Conservation (phyloP, 371 early-diverging fungal species). For the Rhizopus stolonifer region DNA sequence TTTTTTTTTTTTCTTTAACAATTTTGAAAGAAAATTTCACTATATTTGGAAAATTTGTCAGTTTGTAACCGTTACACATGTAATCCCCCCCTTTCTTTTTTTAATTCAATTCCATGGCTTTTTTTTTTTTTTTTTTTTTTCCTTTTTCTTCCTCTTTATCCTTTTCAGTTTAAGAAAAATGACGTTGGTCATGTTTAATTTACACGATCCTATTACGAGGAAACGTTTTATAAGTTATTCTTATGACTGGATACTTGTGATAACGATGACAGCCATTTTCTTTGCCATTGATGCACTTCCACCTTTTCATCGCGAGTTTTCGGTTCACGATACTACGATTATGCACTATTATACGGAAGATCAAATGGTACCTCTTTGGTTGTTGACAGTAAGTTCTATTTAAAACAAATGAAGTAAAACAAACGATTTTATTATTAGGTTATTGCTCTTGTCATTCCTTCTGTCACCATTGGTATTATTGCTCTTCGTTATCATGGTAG, state of each 20-base stretch:
- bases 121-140: neutral
- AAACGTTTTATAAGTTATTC: slow-evolving; percentile 52
- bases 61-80: no score
- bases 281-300: slow-evolving; percentile 50
- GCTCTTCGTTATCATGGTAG: slow-evolving; percentile 48
- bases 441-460: slow-evolving; percentile 53
- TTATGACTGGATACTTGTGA: slow-evolving; percentile 63
- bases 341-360: slow-evolving; percentile 56
- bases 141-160: no score
- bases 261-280: slow-evolving; percentile 53
- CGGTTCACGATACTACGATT: slow-evolving; percentile 60
- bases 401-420: neutral
- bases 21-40: no score
- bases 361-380: slow-evolving; percentile 54
- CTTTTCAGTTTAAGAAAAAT: no score
- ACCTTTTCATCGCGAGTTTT: slow-evolving; percentile 71
- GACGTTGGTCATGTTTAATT: neutral
- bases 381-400: slow-evolving; percentile 39
- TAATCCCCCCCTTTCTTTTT: neutral
- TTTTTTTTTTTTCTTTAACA: neutral
- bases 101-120: neutral
- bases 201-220: neutral
- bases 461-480: slow-evolving; percentile 47
- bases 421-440: slow-evolving; percentile 14
- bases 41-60: no score